Evolutionary conservation across 371 early-diverging fungal genomes (phyloP).

Genomic region (Coemansia sp.): DNA sequence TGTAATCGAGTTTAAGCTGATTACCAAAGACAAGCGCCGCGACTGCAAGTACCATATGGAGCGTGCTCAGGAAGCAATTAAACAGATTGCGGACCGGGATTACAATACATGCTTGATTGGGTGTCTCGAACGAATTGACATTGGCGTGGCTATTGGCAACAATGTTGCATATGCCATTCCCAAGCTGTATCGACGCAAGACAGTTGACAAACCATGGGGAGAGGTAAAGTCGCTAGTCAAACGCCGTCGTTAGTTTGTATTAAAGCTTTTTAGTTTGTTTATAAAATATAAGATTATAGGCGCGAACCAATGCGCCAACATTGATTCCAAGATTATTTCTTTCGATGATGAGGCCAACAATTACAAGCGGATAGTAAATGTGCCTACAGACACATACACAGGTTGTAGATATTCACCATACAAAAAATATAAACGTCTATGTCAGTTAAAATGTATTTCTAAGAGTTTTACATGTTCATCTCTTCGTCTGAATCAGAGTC

Average conservation of each 20-base stretch:
- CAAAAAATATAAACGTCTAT: not conserved
- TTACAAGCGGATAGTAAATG: not conserved
- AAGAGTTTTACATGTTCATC: not conserved
- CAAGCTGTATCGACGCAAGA: conserved; percentile 19
- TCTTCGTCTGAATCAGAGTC: conserved; percentile 3
- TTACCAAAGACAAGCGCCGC: not conserved
- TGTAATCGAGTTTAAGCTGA: conserved; percentile 32
- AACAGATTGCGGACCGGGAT: conserved; percentile 15
- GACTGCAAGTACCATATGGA: not conserved
- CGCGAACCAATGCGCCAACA: not conserved
- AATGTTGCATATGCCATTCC: conserved; percentile 18
- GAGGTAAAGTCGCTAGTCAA: conserved; percentile 2
- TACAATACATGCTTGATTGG: conserved; percentile 25
- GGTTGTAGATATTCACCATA: not conserved
- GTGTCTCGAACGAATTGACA: conserved; percentile 31
- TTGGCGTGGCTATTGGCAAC: conserved; percentile 42
- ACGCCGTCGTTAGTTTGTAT: not conserved
- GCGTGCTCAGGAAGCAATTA: conserved; percentile 8
- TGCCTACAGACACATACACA: too few species aligned
- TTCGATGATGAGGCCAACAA: not conserved
- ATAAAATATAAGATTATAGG: not conserved
- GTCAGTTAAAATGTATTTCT: not conserved
- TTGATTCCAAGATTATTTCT: not conserved
- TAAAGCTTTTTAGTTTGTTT: not conserved
- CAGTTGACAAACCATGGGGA: conserved; percentile 1